phyloP scores from a whole-genome alignment of 305 asterid genomes.

The Withania somnifera region DNA sequence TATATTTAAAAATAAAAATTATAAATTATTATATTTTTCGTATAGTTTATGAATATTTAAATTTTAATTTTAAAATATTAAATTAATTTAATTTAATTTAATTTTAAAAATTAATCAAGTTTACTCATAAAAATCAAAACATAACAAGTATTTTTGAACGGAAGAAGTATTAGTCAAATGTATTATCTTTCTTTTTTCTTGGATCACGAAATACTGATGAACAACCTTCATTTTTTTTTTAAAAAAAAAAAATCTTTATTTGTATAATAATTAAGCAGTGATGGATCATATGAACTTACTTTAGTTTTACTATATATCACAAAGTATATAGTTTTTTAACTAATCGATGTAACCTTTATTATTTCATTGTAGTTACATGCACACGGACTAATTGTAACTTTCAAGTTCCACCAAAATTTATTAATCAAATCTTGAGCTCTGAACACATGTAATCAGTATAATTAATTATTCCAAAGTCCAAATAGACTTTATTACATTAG shows the following conservation, averaged over 20 bases:
- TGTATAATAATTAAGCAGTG: background rate
- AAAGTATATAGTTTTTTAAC: background rate
- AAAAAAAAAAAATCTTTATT: too few relatives aligned
- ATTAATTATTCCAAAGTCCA: background rate
- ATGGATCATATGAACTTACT: background rate
- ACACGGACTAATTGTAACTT: background rate
- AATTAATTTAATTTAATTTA: too few relatives aligned
- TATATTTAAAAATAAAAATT: too few relatives aligned
- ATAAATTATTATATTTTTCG: too few relatives aligned
- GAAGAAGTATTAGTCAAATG: too few relatives aligned
- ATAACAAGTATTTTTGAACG: too few relatives aligned
- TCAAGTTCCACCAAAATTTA: background rate
- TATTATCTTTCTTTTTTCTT: background rate
- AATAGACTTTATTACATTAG: background rate
- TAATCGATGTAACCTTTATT: background rate
- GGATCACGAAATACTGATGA: constrained; percentile 1
- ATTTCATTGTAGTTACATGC: background rate
- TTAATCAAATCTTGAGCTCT: background rate
- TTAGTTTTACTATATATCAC: background rate
- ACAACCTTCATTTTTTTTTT: background rate
- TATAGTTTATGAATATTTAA: too few relatives aligned
- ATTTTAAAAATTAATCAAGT: too few relatives aligned
- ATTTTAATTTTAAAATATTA: too few relatives aligned
- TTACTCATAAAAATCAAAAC: too few relatives aligned
- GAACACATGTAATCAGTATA: background rate